Conservation (phyloP, 306 rosid genomes). For the Medicago truncatula region DNA sequence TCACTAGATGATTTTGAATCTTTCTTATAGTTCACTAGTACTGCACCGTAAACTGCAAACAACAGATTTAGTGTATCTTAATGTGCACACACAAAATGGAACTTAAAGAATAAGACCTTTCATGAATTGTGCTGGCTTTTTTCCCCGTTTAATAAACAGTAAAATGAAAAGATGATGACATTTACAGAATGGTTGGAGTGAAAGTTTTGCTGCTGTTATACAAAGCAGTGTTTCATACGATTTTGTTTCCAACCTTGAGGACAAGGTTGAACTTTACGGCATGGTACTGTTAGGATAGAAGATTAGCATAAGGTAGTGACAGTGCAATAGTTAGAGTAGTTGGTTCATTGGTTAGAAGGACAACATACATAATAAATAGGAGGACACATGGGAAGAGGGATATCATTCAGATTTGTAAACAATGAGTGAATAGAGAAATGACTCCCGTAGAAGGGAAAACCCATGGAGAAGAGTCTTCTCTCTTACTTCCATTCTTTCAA, state of each 20-base stretch:
- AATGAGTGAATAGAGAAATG: not conserved
- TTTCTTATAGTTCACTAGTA: constrained; percentile 20
- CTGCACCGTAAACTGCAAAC: constrained; percentile 21
- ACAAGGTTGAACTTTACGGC: not conserved
- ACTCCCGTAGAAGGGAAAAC: constrained; percentile 1
- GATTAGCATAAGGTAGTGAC: no score
- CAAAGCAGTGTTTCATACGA: not conserved
- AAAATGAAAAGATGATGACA: not conserved
- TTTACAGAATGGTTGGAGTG: no score
- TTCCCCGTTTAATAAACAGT: constrained; percentile 25
- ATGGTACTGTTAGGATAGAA: not conserved
- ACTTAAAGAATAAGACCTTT: constrained; percentile 24
- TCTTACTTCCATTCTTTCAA: not conserved
- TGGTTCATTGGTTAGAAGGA: no score
- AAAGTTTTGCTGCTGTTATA: no score
- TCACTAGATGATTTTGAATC: constrained; percentile 13
- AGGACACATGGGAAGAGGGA: not conserved
- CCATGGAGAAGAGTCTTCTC: not conserved
- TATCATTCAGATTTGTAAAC: not conserved
- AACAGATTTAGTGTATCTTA: constrained; percentile 12
- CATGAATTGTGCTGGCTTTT: constrained; percentile 18
- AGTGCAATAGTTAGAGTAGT: no score
- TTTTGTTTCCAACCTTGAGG: not conserved
- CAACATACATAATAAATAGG: no score
- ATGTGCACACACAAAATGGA: constrained; percentile 17